A percentile compares a stretch with the other conserved stretches of the same genome.
Conservation (phyloP, 2,329 filamentous ascomycete genomes). For the Zymoseptoria tritici region DNA sequence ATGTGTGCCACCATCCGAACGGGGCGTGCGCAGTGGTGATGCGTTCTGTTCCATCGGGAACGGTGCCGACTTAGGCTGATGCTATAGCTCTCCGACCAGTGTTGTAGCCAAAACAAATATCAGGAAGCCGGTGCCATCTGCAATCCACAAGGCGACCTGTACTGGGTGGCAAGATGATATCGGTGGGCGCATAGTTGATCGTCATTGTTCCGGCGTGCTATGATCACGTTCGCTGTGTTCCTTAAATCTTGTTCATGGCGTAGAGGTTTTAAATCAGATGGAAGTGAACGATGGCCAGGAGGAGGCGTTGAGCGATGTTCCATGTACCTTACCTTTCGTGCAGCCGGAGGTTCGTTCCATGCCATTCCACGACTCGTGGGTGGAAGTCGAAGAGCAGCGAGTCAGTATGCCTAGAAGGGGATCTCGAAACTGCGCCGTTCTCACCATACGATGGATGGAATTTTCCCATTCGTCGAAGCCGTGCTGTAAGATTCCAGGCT, state of each 20-base stretch:
- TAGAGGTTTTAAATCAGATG: background rate
- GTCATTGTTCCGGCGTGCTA: background rate
- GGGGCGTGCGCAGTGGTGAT: background rate
- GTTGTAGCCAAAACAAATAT: background rate
- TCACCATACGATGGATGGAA: too few relatives aligned
- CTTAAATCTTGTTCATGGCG: background rate
- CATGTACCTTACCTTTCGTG: background rate
- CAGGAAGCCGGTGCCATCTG: background rate
- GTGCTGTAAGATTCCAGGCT: background rate
- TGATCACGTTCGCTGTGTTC: background rate
- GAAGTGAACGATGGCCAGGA: background rate
- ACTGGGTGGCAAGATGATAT: background rate
- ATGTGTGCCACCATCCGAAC: background rate
- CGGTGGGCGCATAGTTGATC: background rate
- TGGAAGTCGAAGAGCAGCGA: background rate
- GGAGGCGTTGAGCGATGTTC: background rate
- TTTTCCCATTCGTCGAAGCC: background rate
- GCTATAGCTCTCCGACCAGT: background rate
- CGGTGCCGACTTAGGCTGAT: background rate
- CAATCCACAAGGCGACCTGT: background rate
- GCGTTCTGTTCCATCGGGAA: background rate
- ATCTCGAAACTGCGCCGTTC: background rate
- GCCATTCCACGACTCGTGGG: too few relatives aligned
- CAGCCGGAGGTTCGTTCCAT: too few relatives aligned
- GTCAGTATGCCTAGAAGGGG: background rate